Conservation (phyloP, 2,329 filamentous ascomycete species). For the Monilinia aucupariae region DNA sequence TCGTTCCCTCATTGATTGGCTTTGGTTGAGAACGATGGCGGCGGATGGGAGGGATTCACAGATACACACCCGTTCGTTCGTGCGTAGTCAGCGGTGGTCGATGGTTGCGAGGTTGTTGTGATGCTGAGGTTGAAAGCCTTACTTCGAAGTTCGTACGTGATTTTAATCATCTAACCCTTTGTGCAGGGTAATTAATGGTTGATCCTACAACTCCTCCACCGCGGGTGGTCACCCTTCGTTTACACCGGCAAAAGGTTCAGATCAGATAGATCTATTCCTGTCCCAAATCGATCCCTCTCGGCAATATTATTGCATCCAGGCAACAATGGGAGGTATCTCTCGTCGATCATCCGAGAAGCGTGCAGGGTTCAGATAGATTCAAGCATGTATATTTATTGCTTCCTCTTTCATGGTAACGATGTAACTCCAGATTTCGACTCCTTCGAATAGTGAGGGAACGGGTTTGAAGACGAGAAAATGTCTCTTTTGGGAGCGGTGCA, state of each 20-base stretch:
- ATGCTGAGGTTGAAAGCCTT: too few species aligned
- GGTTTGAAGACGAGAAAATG: neutral
- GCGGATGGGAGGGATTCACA: too few species aligned
- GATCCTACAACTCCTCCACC: too few species aligned
- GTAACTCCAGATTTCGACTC: conserved; percentile 14
- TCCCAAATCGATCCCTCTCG: conserved; percentile 1
- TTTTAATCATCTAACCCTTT: too few species aligned
- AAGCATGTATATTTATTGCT: conserved; percentile 5
- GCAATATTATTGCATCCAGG: conserved; percentile 7
- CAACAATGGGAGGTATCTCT: conserved; percentile 9
- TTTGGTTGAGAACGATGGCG: too few species aligned
- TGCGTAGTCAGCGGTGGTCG: too few species aligned
- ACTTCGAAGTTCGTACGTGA: too few species aligned
- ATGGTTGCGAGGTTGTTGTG: too few species aligned
- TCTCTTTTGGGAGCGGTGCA: conserved; percentile 8
- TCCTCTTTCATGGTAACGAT: conserved; percentile 7
- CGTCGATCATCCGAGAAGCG: conserved; percentile 8
- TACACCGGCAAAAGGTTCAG: too few species aligned
- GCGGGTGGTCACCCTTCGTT: too few species aligned
- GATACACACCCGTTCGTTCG: too few species aligned
- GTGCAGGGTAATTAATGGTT: too few species aligned
- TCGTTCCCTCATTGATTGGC: neutral
- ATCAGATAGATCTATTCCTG: conserved; percentile 2
- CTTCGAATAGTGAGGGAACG: neutral
- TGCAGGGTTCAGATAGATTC: conserved; percentile 8